Percentiles rank a stretch among this genome's conserved stretches.
Conservation (phyloP, 2,329 filamentous ascomycete species). For the Mariannaea elegans region DNA sequence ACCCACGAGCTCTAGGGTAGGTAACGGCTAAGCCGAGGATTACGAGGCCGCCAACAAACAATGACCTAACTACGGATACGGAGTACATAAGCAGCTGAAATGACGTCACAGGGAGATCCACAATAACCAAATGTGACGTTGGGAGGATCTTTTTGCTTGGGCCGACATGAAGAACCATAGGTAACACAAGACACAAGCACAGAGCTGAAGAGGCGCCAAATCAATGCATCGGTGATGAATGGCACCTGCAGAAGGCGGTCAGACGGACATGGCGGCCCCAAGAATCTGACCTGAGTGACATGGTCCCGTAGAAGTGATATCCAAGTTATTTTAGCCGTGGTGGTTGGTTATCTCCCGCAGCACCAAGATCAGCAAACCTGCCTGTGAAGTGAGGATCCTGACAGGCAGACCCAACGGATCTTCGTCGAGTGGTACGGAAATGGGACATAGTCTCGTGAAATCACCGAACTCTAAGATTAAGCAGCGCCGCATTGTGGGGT, state of each 20-base stretch:
- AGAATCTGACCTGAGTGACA: neutral
- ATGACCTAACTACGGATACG: neutral
- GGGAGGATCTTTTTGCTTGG: too few species aligned
- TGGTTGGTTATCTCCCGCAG: neutral
- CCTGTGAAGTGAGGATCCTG: constrained; percentile 1
- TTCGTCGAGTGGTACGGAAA: constrained; percentile 1
- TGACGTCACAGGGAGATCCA: too few species aligned
- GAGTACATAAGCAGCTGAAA: neutral
- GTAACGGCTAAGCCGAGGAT: too few species aligned
- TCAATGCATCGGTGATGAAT: neutral
- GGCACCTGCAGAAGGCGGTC: neutral
- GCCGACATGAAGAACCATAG: neutral
- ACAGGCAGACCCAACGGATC: constrained; percentile 19
- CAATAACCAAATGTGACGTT: too few species aligned
- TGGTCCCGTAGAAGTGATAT: too few species aligned
- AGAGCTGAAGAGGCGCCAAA: neutral
- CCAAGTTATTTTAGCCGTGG: too few species aligned
- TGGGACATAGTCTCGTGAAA: constrained; percentile 18
- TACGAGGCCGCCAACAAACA: too few species aligned
- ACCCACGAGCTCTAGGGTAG: too few species aligned
- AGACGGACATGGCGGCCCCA: neutral
- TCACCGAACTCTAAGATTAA: too few species aligned
- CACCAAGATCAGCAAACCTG: neutral
- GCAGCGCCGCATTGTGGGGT: constrained; percentile 26
- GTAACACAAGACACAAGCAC: neutral